Conservation (phyloP, 1,284 basidiomycete genomes). For the Ustilago cynodontis region DNA sequence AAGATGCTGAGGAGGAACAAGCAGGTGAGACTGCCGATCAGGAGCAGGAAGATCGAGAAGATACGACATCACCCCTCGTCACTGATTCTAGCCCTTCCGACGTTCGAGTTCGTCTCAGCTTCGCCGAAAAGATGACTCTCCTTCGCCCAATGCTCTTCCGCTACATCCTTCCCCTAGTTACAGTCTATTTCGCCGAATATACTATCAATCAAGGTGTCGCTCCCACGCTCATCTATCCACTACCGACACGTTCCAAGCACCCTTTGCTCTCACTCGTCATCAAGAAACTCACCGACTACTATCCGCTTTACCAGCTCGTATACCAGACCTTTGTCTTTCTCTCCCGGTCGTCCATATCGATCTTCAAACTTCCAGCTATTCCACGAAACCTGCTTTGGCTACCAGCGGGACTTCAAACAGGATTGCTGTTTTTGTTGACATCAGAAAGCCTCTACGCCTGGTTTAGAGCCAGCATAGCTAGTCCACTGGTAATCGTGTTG, state of each 20-base stretch:
- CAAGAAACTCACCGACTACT: slow-evolving; percentile 89
- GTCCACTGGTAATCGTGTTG: slow-evolving; percentile 64
- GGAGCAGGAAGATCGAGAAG: slow-evolving; percentile 1
- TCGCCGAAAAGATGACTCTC: slow-evolving; percentile 63
- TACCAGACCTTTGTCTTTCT: slow-evolving; percentile 90
- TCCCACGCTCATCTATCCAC: slow-evolving; percentile 89
- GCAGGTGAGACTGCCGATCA: slow-evolving; percentile 3
- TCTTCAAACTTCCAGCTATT: slow-evolving; percentile 83
- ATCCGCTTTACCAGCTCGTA: slow-evolving; percentile 76
- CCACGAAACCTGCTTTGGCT: slow-evolving; percentile 79
- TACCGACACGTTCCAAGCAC: slow-evolving; percentile 77
- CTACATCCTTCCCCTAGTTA: slow-evolving; percentile 65
- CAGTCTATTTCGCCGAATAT: slow-evolving; percentile 68
- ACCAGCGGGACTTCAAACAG: slow-evolving; percentile 79
- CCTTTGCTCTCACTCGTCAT: slow-evolving; percentile 82
- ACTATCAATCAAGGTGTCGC: slow-evolving; percentile 72
- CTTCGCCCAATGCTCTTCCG: slow-evolving; percentile 63
- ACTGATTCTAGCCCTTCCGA: neutral
- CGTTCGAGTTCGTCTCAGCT: slow-evolving; percentile 36
- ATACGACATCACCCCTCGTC: neutral
- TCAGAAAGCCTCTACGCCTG: slow-evolving; percentile 74
- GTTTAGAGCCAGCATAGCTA: slow-evolving; percentile 63
- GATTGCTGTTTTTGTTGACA: slow-evolving; percentile 76
- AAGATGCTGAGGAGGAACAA: neutral
- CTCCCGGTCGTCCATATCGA: slow-evolving; percentile 89